Evolutionary conservation across 768 basidiomycete species (phyloP), one percentile per base, ranked within the genome.

Genomic region (Lentinus brumalis): DNA sequence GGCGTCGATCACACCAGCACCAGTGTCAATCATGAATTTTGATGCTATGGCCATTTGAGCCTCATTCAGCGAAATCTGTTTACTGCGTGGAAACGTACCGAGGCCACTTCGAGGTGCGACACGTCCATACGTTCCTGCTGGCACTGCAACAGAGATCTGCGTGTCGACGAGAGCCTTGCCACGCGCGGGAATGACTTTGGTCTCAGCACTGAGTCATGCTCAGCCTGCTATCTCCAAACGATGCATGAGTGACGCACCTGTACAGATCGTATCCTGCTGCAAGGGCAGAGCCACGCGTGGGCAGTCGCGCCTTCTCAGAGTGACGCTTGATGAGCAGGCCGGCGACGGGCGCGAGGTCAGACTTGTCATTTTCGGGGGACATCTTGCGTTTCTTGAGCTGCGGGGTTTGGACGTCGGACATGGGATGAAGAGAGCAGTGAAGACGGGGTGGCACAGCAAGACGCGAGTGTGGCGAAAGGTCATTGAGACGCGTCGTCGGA

Each of bases 11-110:
- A 99, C 97, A 21, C 96, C 97, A 11, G 97, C 97, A 1, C 97
- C 97, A 0, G 96, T 98, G 71, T 96, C 92, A 60, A 98, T 98
- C 87, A 94, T 94, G 74, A 93, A 95, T 72, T 99, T 99, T 15
- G 92, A 91, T 18, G 97, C 97, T 97, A 63, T 16, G 26, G 63
- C 39, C 45, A 46, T n/a, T 26, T 26, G 21, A 35, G 47, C 18
- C 44, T 31, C 15, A 60, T 31, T 50, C 21, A 26, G 21, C 21
- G 21, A 26, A 26, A 26, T 26, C 21, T 26, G 21, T 26, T 26
- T 26, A 26, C 21, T 26, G 21, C 2, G 21, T 26, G 21, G 21
- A 18, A 31, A 56, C 89, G 54, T 61, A 97, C 96, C 96, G 30
- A 98, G 86, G 18, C 97, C 97, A 72, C 91, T 94, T 26, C 96